Evolutionary conservation across 768 basidiomycete genomes (phyloP), one percentile per base, ranked within the genome.

Genomic region (Naganishia vishniacii): DNA sequence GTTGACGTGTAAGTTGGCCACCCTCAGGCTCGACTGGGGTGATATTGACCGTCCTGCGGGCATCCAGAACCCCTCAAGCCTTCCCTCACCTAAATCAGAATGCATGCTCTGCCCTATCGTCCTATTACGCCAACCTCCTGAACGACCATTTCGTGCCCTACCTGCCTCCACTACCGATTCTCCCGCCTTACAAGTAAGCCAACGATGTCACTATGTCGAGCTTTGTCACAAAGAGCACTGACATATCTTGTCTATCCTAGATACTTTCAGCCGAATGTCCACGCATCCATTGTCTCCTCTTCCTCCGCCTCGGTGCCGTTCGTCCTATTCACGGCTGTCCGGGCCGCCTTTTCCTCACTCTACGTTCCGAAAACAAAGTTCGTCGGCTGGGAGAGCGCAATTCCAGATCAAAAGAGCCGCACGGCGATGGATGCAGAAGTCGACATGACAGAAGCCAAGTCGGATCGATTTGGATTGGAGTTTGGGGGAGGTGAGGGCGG

Each of bases 181-280:
- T 74, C 2, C 71, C 71, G 18, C 65, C 61, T 3, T 69, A 68
- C 28, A 72, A 71, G 73, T 74, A 23, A 46, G 73, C 65, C 28
- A 26, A 28, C 48, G 2, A n/a, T n/a, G n/a, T n/a, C n/a, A n/a
- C n/a, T n/a, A n/a, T n/a, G n/a, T n/a, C n/a, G n/a, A n/a, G n/a
- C n/a, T n/a, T n/a, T n/a, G n/a, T n/a, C n/a, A n/a, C n/a, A n/a
- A n/a, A n/a, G n/a, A n/a, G n/a, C n/a, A n/a, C n/a, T n/a, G n/a
- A n/a, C n/a, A n/a, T n/a, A n/a, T n/a, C n/a, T n/a, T n/a, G n/a
- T n/a, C n/a, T 18, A 23, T 53, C 29, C 9, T 15, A 76, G 73
- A 69, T 77, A 75, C 66, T 77, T 77, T 48, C 65, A 73, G 31
- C 74, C 76, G 15, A 56, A 72, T 31, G 56, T 77, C 0, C 74